These are phyloP conservation scores for Papilionanthe hybrid DNA, from an alignment of 116 monocot species.

Conservation along the genomic window DNA sequence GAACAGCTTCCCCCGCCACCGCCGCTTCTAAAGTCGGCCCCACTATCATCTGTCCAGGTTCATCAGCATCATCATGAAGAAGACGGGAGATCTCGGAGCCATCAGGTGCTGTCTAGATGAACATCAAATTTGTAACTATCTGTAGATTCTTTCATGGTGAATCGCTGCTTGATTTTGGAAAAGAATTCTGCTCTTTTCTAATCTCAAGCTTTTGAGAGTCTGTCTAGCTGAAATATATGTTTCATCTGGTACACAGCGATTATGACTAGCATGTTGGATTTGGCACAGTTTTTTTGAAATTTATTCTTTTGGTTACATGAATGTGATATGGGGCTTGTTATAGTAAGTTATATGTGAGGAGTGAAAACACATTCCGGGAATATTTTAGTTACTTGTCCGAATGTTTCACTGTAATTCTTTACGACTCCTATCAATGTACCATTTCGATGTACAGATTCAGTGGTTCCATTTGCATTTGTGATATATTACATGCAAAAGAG, in stretches of 20 bases:
- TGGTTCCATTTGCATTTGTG: not conserved
- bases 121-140: not conserved
- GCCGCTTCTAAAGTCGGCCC: constrained; percentile 12
- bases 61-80: constrained; percentile 9
- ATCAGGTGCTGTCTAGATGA: constrained; percentile 29
- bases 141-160: not conserved
- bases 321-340: not conserved
- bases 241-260: not conserved
- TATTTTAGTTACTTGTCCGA: not conserved
- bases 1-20: constrained; percentile 14
- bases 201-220: not conserved
- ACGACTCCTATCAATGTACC: not conserved
- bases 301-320: not conserved
- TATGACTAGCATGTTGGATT: not conserved
- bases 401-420: not conserved
- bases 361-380: not conserved
- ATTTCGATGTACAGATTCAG: not conserved
- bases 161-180: not conserved
- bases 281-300: not conserved
- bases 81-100: constrained; percentile 26
- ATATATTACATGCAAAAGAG: not conserved
- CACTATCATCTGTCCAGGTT: constrained; percentile 32
- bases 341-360: not conserved
- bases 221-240: not conserved
- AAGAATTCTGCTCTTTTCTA: not conserved